Conservation (phyloP, 495 filamentous ascomycete genomes). For the Annulohypoxylon moriforme region DNA sequence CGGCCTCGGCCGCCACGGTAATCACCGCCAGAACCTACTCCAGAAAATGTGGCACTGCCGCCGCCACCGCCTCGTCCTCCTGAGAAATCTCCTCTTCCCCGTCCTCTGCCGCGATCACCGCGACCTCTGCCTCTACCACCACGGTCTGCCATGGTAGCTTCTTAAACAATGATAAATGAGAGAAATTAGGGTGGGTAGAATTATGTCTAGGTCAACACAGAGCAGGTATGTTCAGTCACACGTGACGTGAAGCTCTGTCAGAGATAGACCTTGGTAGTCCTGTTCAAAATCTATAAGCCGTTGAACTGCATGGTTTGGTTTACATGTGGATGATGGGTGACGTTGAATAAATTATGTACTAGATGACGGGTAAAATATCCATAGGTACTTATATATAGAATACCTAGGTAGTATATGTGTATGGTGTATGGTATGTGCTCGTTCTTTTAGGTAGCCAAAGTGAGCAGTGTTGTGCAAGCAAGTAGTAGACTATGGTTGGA, state of each 20-base stretch:
- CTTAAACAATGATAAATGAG: not conserved
- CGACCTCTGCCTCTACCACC: constrained; percentile 45
- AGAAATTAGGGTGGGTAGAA: not conserved
- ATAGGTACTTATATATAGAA: constrained; percentile 5
- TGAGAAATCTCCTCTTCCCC: constrained; percentile 36
- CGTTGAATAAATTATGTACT: not conserved
- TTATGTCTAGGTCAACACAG: not conserved
- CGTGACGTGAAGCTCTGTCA: not conserved
- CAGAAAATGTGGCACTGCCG: constrained; percentile 41
- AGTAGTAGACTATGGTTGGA: not conserved
- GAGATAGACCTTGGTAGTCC: not conserved
- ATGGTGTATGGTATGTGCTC: not conserved
- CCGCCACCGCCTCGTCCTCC: constrained; percentile 41
- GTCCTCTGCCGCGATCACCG: constrained; percentile 30
- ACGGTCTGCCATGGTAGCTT: constrained; percentile 36
- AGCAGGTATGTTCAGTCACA: not conserved
- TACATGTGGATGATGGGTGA: not conserved
- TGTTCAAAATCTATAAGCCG: constrained; percentile 17
- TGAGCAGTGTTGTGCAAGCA: not conserved
- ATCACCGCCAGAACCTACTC: constrained; percentile 34
- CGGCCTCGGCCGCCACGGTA: constrained; percentile 12
- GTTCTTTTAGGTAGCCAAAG: not conserved
- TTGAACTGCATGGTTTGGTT: not conserved
- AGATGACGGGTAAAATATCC: not conserved
- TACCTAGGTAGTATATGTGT: no score